A percentile compares a stretch with the other conserved stretches of the same genome.
phyloP scores from a whole-genome alignment of 73 alveolate genomes.

The Paramecium bursaria region DNA sequence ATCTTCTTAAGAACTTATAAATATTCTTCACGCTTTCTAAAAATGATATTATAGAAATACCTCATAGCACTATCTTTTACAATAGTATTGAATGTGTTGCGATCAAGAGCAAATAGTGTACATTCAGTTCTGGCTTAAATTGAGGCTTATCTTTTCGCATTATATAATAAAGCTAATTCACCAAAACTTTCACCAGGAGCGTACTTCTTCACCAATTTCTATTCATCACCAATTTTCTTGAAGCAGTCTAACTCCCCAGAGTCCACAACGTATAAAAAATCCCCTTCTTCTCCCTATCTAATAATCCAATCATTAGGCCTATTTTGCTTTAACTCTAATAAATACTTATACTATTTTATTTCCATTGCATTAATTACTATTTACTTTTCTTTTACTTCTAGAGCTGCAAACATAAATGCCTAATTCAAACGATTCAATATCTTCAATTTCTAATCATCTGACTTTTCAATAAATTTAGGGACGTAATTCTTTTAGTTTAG shows the following conservation, averaged over 20 bases:
- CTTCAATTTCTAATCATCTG: slow-evolving; percentile 82
- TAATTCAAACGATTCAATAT: slow-evolving; percentile 82
- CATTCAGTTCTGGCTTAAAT: slow-evolving; percentile 74
- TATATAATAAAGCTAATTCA: slow-evolving; percentile 90
- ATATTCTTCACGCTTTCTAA: slow-evolving; percentile 90
- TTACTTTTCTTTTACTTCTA: slow-evolving; percentile 87
- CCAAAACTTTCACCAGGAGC: slow-evolving; percentile 94
- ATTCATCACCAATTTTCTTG: slow-evolving; percentile 75
- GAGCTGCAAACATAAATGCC: slow-evolving; percentile 89
- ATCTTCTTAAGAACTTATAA: slow-evolving; percentile 81
- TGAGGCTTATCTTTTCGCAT: slow-evolving; percentile 95
- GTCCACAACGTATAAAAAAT: slow-evolving; percentile 93
- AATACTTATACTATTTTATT: slow-evolving; percentile 75
- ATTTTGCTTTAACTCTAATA: neutral
- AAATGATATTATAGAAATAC: neutral
- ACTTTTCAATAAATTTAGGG: slow-evolving; percentile 89
- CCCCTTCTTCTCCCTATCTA: slow-evolving; percentile 98
- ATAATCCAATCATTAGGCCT: slow-evolving; percentile 86
- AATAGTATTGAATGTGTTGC: slow-evolving; percentile 92
- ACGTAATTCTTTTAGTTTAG: slow-evolving; percentile 57
- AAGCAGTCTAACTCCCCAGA: slow-evolving; percentile 87
- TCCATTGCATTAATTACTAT: slow-evolving; percentile 94
- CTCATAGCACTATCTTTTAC: slow-evolving; percentile 89
- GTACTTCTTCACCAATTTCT: slow-evolving; percentile 74
- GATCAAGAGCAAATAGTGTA: slow-evolving; percentile 84